Base-by-base conservation (phyloP, 1,284 basidiomycete genomes). In the Ustilago nuda region DNA sequence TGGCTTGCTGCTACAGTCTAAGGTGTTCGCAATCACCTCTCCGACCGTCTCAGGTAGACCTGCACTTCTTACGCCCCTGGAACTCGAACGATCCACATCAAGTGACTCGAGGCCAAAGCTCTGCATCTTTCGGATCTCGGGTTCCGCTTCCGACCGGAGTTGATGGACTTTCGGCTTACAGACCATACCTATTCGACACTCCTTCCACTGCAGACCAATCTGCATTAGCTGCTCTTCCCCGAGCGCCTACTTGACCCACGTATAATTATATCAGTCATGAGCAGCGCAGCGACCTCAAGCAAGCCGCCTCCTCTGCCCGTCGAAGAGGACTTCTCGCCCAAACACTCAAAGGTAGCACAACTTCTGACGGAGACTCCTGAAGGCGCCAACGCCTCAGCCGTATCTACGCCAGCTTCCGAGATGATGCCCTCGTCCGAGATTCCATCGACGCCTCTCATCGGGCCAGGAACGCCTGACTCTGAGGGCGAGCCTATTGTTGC, bases 401-500 rank as follows among this genome's bases (percentile, higher is more conserved):
- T 63, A 55, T 55, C 33, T 30, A 76, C 73, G 0, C 73, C 73
- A 11, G 35, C 37, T 2, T 76, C 68, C 50, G 72, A 75, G 23
- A 70, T 61, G 39, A 39, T 50, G 46, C 60, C 59, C 0, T 66
- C 66, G 17, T 69, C 63, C 56, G 59, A 62, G 7, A 30, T 68
- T 32, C 61, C 72, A 3, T 63, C 72, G 1, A 71, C 72, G 0
- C 64, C 67, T 0, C 53, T 61, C 41, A 72, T 61, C 33, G 69
- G 66, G 2, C 27, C 35, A 4, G 48, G 57, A 35, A 69, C 70
- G 1, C 61, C 75, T 8, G 75, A 73, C 51, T 72, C 70, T 4
- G 75, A 77, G n/a, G n/a, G 33, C 36, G 75, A 72, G 15, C 60
- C 71, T 36, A 48, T 55, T 32, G 56, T 77, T 15, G 65, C 76